Evolutionary conservation across 345 rosid species (phyloP), one percentile per base, ranked within the genome.

Genomic region (Clausena lansium): DNA sequence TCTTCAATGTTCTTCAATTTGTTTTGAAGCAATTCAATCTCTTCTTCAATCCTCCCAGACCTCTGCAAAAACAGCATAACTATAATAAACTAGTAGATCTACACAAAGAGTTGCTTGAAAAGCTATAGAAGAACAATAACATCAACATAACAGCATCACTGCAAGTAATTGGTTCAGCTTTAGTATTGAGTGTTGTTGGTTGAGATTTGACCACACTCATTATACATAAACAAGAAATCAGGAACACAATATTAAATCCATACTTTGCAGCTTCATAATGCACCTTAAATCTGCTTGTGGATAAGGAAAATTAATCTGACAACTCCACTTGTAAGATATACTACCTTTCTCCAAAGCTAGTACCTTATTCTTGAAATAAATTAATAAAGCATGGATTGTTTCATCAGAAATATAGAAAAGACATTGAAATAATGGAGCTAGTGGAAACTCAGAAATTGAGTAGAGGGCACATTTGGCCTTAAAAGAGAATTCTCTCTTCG

Each of bases 1-100:
- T 88, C 91, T 58, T 93, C 97, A 5, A 91, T 84, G 59, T 77
- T 70, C 80, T 80, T 84, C 81, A 93, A 90, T 86, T 89, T 94
- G 72, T 67, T 83, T 72, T 85, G 90, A 77, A 93, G 97, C 81
- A 93, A 83, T 72, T 83, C 92, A 67, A 94, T 90, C 89, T 94
- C 97, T 78, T 91, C 97, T 75, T 86, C 89, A 25, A 91, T 76
- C 89, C 94, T 90, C 67, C 97, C 97, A 2, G 94, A 91, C 74
- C 88, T 91, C 98, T 93, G 89, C 72, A 27, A 80, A 22, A 80
- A 55, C 20, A 55, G 28, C 62, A 27, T 30, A 41, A 45, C 50
- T 11, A 14, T 57, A 27, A 41, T 20, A 74, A 38, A 30, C 33
- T 59, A 75, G 15, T 11, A 50, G 63, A 36, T 76, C 55, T 32